Percentiles rank a stretch among this genome's conserved stretches.
Conservation (phyloP, 202 grass and related monocot genomes). For the Setaria italica region DNA sequence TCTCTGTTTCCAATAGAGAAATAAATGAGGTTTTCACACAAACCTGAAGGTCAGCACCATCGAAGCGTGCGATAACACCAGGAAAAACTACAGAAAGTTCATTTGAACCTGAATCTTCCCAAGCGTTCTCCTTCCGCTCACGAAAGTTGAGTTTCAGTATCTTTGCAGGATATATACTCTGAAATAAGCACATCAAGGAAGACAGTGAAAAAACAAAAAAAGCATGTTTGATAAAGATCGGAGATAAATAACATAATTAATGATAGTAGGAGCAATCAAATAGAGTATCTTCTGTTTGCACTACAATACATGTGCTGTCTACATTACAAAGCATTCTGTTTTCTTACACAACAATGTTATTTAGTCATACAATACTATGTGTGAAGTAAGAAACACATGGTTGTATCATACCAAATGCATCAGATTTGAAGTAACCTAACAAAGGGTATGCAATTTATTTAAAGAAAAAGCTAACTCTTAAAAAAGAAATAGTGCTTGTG, state of each 20-base stretch:
- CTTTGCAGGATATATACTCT: conserved; percentile 80
- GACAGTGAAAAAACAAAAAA: not conserved
- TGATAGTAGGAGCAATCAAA: conserved; percentile 8
- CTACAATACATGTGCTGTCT: not conserved
- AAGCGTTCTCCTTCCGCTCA: conserved; percentile 58
- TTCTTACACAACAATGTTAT: not conserved
- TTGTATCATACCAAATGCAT: not conserved
- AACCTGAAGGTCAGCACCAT: conserved; percentile 90
- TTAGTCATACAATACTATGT: not conserved
- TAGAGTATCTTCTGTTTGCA: not conserved
- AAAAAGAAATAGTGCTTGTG: not conserved
- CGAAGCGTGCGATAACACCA: conserved; percentile 71
- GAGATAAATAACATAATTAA: conserved; percentile 3
- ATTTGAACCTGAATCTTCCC: conserved; percentile 68
- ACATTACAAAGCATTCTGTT: not conserved
- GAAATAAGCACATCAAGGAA: conserved; percentile 37
- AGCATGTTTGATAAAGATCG: not conserved
- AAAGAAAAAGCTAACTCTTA: not conserved
- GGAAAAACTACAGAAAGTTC: conserved; percentile 81
- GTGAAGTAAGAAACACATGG: not conserved
- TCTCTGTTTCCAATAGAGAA: conserved; percentile 20
- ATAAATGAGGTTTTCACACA: conserved; percentile 40
- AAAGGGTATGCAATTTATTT: not conserved
- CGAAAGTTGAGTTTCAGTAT: conserved; percentile 80
- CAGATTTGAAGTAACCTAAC: not conserved